Conservation (phyloP, 225 moss, liverwort and hornwort species). For the Antitrichia curtipendula region DNA sequence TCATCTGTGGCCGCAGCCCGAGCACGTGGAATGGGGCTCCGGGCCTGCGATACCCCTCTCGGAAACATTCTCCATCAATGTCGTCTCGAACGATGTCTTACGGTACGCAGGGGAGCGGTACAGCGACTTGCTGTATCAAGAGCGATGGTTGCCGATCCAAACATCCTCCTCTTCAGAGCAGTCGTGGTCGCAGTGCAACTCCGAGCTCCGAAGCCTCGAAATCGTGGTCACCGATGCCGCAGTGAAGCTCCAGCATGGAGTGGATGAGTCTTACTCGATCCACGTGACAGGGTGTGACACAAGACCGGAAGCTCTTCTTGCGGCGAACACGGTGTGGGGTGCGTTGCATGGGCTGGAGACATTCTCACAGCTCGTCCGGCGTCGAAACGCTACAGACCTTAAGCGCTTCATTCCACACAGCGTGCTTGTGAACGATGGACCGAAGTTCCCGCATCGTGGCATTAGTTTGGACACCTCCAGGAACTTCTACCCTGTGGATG, state of each 20-base stretch:
- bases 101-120: conserved; percentile 25
- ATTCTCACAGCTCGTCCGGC: conserved; percentile 64
- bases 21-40: conserved; percentile 13
- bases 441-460: conserved; percentile 42
- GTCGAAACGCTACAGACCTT: neutral
- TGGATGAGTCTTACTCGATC: conserved; percentile 59
- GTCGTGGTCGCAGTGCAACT: conserved; percentile 4
- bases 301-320: neutral
- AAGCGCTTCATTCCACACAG: conserved; percentile 25
- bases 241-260: conserved; percentile 54
- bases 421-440: conserved; percentile 18
- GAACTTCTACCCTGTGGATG: conserved; percentile 37
- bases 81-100: conserved; percentile 15
- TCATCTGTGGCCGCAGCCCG: conserved; percentile 65
- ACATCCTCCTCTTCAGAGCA: neutral
- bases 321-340: conserved; percentile 62
- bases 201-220: conserved; percentile 15
- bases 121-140: conserved; percentile 17
- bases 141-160: conserved; percentile 55
- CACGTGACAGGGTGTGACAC: conserved; percentile 8
- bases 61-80: conserved; percentile 15
- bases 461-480: conserved; percentile 37
- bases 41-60: conserved; percentile 37
- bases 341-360: conserved; percentile 76
- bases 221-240: conserved; percentile 23